Base-by-base conservation (phyloP, 2,329 filamentous ascomycete species). In the Aspergillus ibericus region DNA sequence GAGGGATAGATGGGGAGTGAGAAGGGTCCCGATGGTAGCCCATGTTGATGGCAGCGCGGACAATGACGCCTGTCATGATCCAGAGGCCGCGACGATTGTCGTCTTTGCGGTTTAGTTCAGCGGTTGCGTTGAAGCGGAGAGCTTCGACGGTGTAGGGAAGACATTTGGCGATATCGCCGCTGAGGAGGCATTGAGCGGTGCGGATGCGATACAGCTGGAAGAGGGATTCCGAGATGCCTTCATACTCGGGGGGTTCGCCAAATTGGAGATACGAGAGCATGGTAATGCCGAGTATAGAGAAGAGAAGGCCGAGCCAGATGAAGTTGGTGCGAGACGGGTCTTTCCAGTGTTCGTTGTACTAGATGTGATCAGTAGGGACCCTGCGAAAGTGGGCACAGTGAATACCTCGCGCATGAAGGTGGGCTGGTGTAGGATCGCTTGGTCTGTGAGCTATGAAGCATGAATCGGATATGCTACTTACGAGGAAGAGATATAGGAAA, bases 401-500 rank as follows among this genome's bases (percentile, higher is more conserved):
- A 34, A 34, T 58, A 58, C 59, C 55, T 60, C 59, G 6, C 55
- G 55, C 47, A 58, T 58, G 16, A 60, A 60, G 15, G 59, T 60
- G 6, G 59, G 52, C 15, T 51, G 9, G 27, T 60, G 55, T 20
- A 60, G 7, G 18, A 60, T 60, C 1, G 59, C 59, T 60, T 5
- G 4, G 18, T 35, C 16, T 16, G 12, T 58, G 9, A 53, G 46
- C 16, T 22, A 9, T 38, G 7, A 13, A 6, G 1, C 15, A 4
- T 3, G 10, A 4, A 13, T 22, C n/a, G 16, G 18, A 16, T 7
- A 25, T 12, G 6, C 1, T 1, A 53, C 59, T 29, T 55, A 60
- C 59, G 55, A 15, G 59, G 59, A 12, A 60, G 40, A 6, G 59
- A 35, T 8, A 60, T 36, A 0, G 51, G 52, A 20, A 60, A 60